Base-by-base conservation (phyloP, 225 moss, liverwort and hornwort genomes). In the Pseudisothecium myosuroides region DNA sequence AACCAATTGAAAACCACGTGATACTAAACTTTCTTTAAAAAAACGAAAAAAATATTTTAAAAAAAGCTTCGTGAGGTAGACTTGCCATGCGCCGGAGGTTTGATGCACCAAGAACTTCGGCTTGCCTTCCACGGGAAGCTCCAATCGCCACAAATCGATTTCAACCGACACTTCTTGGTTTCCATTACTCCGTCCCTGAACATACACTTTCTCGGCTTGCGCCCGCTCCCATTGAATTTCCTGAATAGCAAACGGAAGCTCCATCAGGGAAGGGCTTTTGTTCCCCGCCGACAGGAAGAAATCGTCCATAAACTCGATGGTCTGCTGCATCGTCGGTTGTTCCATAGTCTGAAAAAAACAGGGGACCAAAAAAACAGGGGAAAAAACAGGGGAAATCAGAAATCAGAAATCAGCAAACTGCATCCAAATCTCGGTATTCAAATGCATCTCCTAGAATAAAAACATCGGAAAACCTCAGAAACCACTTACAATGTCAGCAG, bases 31-130 rank as follows among this genome's bases (percentile, higher is more conserved):
- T 59, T 37, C 56, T 45, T 36, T 34, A 32, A 45, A 62, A 26
- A 12, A 65, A 37, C 31, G 59, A 73, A 79, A 73, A 78, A 49
- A 60, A 39, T 19, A 8, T 56, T 56, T 43, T 49, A 62, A 45
- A 6, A 45, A 45, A 62, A 49, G 76, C 39, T 22, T 49, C 55
- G 74, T 24, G 68, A 61, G 62, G 79, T 72, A 61, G 82, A 87
- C 94, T 73, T 90, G 89, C 94, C 94, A 94, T 81, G 92, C 88
- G n/a, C 94, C 93, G 54, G 85, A 84, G 54, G 91, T 93, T 88
- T 92, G 91, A 89, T 93, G 93, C 73, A 94, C 94, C 91, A 94
- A 87, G 85, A 94, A 87, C 90, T 90, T 91, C 6, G 94, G 94
- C 90, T 93, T 93, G 87, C 94, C 93, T 76, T 91, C 92, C 69